phyloP scores from a whole-genome alignment of 2,329 filamentous ascomycete species.

The Diaporthe humulicola region DNA sequence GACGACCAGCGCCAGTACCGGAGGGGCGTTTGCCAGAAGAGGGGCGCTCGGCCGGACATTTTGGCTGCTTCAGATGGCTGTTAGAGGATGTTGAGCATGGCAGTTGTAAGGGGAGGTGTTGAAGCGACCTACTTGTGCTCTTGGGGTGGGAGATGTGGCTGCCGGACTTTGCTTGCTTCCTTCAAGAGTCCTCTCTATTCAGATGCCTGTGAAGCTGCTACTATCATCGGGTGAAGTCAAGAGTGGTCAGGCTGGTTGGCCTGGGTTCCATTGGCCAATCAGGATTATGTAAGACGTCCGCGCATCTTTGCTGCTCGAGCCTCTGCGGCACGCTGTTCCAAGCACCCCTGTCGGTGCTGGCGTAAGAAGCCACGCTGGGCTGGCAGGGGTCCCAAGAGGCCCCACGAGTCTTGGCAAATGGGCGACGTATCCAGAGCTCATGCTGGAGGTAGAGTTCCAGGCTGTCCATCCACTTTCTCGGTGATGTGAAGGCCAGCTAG shows the following conservation, averaged over 20 bases:
- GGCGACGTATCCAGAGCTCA: constrained; percentile 51
- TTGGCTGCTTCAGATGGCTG: constrained; percentile 42
- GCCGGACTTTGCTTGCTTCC: neutral
- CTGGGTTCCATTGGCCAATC: constrained; percentile 33
- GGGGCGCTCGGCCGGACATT: constrained; percentile 75
- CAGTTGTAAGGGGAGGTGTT: neutral
- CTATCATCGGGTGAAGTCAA: constrained; percentile 33
- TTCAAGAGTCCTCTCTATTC: neutral
- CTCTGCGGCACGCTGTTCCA: neutral
- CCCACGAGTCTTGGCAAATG: constrained; percentile 49
- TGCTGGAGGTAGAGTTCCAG: constrained; percentile 10
- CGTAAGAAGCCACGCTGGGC: constrained; percentile 38
- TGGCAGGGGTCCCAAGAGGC: constrained; percentile 19
- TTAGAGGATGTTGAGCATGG: neutral
- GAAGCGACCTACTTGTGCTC: neutral
- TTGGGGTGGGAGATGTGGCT: neutral
- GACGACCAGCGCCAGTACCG: constrained; percentile 90
- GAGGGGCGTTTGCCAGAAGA: constrained; percentile 87
- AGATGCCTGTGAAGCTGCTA: constrained; percentile 5
- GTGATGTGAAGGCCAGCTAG: constrained; percentile 31
- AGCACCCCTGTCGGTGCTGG: constrained; percentile 18
- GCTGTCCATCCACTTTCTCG: constrained; percentile 34
- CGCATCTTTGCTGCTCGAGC: neutral
- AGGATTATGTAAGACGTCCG: constrained; percentile 31
- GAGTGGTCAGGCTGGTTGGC: constrained; percentile 34